Base-by-base conservation (phyloP, 352 stramenopile species). In the Globisporangium paddicum region DNA sequence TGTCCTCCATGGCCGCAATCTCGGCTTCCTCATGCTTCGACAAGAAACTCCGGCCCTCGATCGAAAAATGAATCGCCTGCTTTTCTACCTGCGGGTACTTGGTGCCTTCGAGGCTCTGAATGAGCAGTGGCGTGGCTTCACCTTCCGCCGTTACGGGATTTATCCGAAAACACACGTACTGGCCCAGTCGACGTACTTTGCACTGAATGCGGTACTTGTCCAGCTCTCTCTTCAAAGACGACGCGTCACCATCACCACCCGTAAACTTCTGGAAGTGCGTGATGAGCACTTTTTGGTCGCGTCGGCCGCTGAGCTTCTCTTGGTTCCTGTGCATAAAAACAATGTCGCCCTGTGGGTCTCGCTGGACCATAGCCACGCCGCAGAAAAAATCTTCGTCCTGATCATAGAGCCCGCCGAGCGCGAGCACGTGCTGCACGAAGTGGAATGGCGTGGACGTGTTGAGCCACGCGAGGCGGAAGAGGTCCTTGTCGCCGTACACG, bases 281-380 rank as follows among this genome's bases (percentile, higher is more conserved):
- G n/a, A 90, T 68, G 13, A 83, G 45, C 25, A 77, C 67, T 37
- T 77, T 81, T 41, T 90, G 73, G 53, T 89, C 69, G 7, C 68
- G 67, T 14, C 72, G 63, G n/a, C 84, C 82, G 45, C 69, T 85
- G 5, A 94, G 72, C 56, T 94, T 94, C 51, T 63, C 75, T 50
- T 88, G 77, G 60, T 94, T 94, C 19, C 85, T 82, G 60, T 94
- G 85, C 55, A 94, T 63, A 50, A 94, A 94, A 25, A 93, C 69
- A 25, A 94, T 71, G 18, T 92, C 75, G 34, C 85, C 83, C 5
- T 66, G 63, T 1, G 79, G 77, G 47, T 94, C 85, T 2, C 71
- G 78, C 66, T 94, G 85, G 46, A 90, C 71, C 82, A 94, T 94
- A 13, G 82, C 69, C n/a, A 93, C 60, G 10, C 85, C 85, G 28